Evolutionary conservation across 2,329 filamentous ascomycete species (phyloP).

Genomic region (Dissoconium aciculare): DNA sequence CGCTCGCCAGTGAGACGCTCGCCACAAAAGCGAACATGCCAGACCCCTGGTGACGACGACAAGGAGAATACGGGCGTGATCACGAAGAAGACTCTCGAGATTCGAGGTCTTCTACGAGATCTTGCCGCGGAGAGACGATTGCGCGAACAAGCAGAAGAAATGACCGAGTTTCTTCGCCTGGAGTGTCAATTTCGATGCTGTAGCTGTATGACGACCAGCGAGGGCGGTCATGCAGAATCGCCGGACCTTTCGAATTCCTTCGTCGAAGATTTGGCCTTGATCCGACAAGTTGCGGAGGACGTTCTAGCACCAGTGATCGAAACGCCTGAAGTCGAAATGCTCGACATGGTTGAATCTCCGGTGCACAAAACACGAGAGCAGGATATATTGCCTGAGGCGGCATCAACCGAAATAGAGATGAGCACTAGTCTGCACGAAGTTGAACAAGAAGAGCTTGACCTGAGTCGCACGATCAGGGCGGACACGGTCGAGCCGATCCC

Average conservation of each 20-base stretch:
- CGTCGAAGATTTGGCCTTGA: constrained; percentile 7
- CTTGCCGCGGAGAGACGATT: constrained; percentile 40
- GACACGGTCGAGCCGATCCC: neutral
- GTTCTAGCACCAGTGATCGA: constrained; percentile 17
- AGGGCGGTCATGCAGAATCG: constrained; percentile 20
- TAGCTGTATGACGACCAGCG: constrained; percentile 36
- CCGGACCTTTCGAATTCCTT: constrained; percentile 8
- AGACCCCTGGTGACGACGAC: constrained; percentile 29
- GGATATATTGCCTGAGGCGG: no score
- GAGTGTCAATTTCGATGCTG: constrained; percentile 59
- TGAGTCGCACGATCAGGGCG: neutral
- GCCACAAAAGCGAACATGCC: constrained; percentile 31
- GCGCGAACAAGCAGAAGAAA: constrained; percentile 54
- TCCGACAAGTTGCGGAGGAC: constrained; percentile 11
- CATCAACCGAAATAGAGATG: constrained; percentile 25
- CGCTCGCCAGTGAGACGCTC: constrained; percentile 31
- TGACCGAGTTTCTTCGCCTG: constrained; percentile 60
- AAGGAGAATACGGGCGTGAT: constrained; percentile 31
- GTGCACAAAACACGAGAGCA: no score
- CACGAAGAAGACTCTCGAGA: constrained; percentile 32
- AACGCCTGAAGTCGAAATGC: constrained; percentile 25
- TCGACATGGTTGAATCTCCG: constrained; percentile 41
- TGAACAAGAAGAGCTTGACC: constrained; percentile 13
- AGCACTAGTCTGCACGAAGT: constrained; percentile 47
- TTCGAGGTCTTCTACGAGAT: constrained; percentile 36